Conservation (phyloP, 2,329 filamentous ascomycete species). For the Colletotrichum nymphaeae region DNA sequence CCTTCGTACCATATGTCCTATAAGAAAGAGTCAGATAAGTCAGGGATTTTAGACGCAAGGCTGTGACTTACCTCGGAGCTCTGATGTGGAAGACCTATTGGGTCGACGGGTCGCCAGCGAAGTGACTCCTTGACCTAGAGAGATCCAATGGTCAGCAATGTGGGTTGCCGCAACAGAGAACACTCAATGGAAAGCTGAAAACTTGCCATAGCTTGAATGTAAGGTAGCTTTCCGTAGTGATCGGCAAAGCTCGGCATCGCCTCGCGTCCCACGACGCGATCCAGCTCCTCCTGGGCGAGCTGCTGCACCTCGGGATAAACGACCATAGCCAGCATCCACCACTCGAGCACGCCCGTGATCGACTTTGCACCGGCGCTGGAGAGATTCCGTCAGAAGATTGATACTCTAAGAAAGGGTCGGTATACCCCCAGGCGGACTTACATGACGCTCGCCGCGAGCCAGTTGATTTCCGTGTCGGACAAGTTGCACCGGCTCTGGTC, state of each 20-base stretch:
- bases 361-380: not conserved
- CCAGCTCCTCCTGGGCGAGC: not conserved
- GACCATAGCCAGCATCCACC: not conserved
- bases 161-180: not conserved
- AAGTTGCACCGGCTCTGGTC: not conserved
- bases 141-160: not conserved
- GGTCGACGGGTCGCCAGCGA: not conserved
- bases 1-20: not conserved
- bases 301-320: not conserved
- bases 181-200: accelerated
- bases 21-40: not conserved
- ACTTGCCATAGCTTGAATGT: not conserved
- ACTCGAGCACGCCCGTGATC: not conserved
- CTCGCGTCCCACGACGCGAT: not conserved
- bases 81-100: not conserved
- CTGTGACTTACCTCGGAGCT: not conserved
- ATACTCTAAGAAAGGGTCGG: not conserved
- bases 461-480: not conserved
- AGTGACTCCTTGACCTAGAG: not conserved
- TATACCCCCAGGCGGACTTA: not conserved
- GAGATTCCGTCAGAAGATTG: not conserved
- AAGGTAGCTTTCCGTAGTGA: not conserved
- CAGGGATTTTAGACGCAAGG: not conserved
- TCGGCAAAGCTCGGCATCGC: not conserved
- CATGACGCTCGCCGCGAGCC: not conserved